These are phyloP conservation scores for Kodamaea jinghongensis DNA, from an alignment of 805 yeast genomes.

Conservation along the genomic window DNA sequence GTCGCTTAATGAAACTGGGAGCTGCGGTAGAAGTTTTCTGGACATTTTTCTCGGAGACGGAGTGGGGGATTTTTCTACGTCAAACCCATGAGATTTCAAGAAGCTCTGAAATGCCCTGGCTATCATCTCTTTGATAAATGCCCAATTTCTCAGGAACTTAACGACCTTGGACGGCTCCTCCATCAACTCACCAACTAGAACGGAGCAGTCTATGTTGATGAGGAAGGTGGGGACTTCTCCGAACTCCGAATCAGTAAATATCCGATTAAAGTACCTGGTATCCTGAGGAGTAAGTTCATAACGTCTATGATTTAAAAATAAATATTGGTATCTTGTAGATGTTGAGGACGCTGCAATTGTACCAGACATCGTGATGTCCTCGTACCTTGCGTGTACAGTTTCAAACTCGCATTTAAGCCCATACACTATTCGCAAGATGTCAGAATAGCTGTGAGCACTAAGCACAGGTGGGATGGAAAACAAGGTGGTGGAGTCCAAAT, in stretches of 20 bases:
- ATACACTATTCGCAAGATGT: constrained; percentile 1
- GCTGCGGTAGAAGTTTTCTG: too few relatives aligned
- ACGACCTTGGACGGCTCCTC: constrained; percentile 39
- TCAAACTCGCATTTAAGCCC: constrained; percentile 14
- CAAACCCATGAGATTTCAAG: constrained; percentile 3
- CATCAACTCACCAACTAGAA: constrained; percentile 30
- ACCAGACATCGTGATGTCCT: constrained; percentile 31
- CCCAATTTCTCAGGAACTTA: constrained; percentile 19
- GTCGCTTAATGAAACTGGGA: too few relatives aligned
- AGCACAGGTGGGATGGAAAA: too few relatives aligned
- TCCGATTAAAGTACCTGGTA: constrained; percentile 18
- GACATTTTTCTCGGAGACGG: too few relatives aligned
- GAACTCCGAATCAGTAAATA: constrained; percentile 22
- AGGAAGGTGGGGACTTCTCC: constrained; percentile 38
- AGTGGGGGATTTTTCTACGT: neutral
- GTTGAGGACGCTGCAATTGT: constrained; percentile 37
- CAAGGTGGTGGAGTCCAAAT: too few relatives aligned
- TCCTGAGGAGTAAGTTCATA: constrained; percentile 14
- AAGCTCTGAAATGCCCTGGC: constrained; percentile 22
- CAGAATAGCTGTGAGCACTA: neutral
- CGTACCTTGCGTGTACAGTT: constrained; percentile 21
- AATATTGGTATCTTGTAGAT: constrained; percentile 40
- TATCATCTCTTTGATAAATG: constrained; percentile 28
- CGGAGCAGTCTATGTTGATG: constrained; percentile 27
- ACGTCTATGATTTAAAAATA: constrained; percentile 44